These are phyloP conservation scores for Reticulascus tulasneorum DNA, from an alignment of 2,329 filamentous ascomycete genomes.

Conservation along the genomic window DNA sequence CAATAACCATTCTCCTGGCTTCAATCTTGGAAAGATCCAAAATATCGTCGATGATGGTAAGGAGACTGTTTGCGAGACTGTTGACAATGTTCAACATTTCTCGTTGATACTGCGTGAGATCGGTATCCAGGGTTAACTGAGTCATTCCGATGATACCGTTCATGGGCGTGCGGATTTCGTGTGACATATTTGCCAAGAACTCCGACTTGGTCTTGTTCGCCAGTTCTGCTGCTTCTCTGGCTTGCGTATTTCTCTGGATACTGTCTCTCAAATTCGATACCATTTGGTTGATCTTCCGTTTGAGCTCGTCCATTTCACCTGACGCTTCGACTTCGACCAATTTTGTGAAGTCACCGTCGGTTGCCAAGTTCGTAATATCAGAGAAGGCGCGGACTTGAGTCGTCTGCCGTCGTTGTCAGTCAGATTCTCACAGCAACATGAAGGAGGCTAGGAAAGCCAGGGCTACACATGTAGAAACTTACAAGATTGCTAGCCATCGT, in stretches of 20 bases:
- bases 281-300: slow-evolving; percentile 99
- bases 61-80: slow-evolving; percentile 88
- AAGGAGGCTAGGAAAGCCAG: slow-evolving; percentile 1
- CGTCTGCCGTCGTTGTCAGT: slow-evolving; percentile 57
- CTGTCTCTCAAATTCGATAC: slow-evolving; percentile 91
- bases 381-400: slow-evolving; percentile 97
- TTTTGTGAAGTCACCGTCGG: slow-evolving; percentile 95
- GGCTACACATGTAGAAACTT: slow-evolving; percentile 26
- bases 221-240: slow-evolving; percentile 90
- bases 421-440: slow-evolving; percentile 6
- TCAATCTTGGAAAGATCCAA: slow-evolving; percentile 78
- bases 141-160: slow-evolving; percentile 99
- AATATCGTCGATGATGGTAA: slow-evolving; percentile 93
- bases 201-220: slow-evolving; percentile 98
- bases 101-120: slow-evolving; percentile 89
- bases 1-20: slow-evolving; percentile 96
- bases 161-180: slow-evolving; percentile 96
- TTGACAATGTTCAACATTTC: slow-evolving; percentile 99
- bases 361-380: slow-evolving; percentile 96
- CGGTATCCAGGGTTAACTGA: slow-evolving; percentile 89
- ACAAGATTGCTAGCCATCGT: slow-evolving; percentile 75
- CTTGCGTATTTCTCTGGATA: slow-evolving; percentile 94
- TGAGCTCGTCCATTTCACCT: slow-evolving; percentile 98
- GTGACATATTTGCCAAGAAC: slow-evolving; percentile 97
- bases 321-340: slow-evolving; percentile 95